Conservation (phyloP, 192 early-diverging fungal genomes). For the Gryganskiella cystojenkinii region DNA sequence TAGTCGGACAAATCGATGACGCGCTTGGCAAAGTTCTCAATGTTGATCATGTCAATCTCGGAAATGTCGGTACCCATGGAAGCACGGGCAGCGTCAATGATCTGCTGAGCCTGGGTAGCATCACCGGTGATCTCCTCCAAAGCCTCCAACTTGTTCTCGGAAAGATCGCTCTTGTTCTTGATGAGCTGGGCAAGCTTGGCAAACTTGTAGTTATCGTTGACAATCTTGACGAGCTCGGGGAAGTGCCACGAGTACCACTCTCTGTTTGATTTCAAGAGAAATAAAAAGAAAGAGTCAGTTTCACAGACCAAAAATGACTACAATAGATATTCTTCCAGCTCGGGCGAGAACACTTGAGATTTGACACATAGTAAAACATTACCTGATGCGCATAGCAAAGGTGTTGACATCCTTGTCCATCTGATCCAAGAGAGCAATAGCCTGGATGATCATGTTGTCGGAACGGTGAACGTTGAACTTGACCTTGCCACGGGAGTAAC, state of each 20-base stretch:
- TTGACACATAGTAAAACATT: too few relatives aligned
- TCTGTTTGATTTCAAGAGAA: conserved; percentile 56
- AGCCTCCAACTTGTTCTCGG: conserved; percentile 78
- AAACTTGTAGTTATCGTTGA: conserved; percentile 92
- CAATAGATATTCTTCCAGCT: conserved; percentile 94
- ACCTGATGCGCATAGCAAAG: conserved; percentile 93
- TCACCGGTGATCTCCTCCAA: conserved; percentile 89
- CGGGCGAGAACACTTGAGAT: too few relatives aligned
- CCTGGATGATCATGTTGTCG: conserved; percentile 92
- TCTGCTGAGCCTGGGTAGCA: conserved; percentile 84
- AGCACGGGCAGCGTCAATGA: conserved; percentile 91
- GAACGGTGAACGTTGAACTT: conserved; percentile 76
- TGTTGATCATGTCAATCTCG: conserved; percentile 95
- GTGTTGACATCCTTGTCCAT: conserved; percentile 96
- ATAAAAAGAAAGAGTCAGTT: conserved; percentile 94
- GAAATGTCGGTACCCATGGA: conserved; percentile 99
- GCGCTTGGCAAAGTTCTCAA: conserved; percentile 91
- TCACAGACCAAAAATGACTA: conserved; percentile 92
- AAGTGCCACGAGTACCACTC: conserved; percentile 99
- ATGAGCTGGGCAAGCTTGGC: conserved; percentile 90
- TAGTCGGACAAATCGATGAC: conserved; percentile 94
- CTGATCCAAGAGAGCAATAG: conserved; percentile 90
- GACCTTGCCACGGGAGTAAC: conserved; percentile 97
- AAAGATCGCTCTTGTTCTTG: conserved; percentile 91
- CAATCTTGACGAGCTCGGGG: conserved; percentile 97